Conservation (phyloP, 495 filamentous ascomycete species). For the Trichoderma erinaceum region DNA sequence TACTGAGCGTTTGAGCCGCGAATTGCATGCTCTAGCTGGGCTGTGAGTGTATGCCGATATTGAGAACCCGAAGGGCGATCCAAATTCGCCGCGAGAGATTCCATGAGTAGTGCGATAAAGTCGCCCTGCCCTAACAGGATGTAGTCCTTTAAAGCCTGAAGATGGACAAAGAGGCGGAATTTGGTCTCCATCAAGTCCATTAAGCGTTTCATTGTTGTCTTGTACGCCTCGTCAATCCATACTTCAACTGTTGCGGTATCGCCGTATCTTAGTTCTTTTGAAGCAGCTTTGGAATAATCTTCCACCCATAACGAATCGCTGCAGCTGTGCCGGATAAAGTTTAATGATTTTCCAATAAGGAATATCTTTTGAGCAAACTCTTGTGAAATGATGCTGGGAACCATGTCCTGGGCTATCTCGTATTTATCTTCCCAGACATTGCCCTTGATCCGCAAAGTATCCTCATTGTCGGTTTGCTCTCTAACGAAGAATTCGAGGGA, state of each 20-base stretch:
- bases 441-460: conserved; percentile 54
- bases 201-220: conserved; percentile 93
- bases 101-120: conserved; percentile 97
- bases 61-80: conserved; percentile 93
- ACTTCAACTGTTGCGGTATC: conserved; percentile 86
- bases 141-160: conserved; percentile 89
- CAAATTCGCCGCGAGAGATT: conserved; percentile 83
- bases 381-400: conserved; percentile 83
- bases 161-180: conserved; percentile 88
- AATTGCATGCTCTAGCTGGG: conserved; percentile 95
- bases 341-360: conserved; percentile 93
- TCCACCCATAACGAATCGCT: conserved; percentile 93
- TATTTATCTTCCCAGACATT: conserved; percentile 99
- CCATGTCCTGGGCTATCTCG: conserved; percentile 73
- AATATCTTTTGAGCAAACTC: conserved; percentile 95
- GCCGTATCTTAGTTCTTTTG: conserved; percentile 87
- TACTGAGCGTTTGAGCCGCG: conserved; percentile 95
- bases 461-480: conserved; percentile 50
- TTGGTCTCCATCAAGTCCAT: conserved; percentile 89
- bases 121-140: conserved; percentile 92
- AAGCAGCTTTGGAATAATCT: conserved; percentile 87
- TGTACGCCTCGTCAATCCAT: conserved; percentile 95
- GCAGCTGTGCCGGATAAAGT: conserved; percentile 96
- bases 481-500: conserved; percentile 94
- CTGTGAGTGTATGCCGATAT: conserved; percentile 91